Base-by-base conservation (phyloP, 495 filamentous ascomycete genomes). In the Aspergillus sclerotioniger region DNA sequence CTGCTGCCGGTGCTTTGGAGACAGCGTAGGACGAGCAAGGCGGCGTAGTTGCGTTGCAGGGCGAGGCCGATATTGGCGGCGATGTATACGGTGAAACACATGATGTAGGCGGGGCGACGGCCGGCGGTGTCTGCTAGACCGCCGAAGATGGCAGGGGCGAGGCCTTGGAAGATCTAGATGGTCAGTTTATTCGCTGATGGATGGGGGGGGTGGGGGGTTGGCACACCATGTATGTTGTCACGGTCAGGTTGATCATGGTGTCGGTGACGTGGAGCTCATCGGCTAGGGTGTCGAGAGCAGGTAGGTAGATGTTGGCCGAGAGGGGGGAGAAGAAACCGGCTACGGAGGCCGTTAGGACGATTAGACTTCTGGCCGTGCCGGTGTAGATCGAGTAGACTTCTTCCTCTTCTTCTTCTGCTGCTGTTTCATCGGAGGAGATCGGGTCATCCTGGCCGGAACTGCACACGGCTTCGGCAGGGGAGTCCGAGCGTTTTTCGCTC, bases 121-220 rank as follows among this genome's bases (percentile, higher is more conserved):
- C 76, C 76, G 8, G 71, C 65, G 9, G 47, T 62, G 47, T 80
- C 76, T 1, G 76, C 66, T 39, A 79, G 71, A 7, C 62, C 65
- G 15, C 67, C 75, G 16, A 76, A 68, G 20, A 80, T 41, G 56
- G 67, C 69, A 5, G 79, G 79, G 9, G 79, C 72, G 3, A 82
- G 45, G 9, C 77, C 79, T 61, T 81, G 76, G 35, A 76, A 62
- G 29, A 78, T 75, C 72, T 76, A 55, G 2, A 3, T 5, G 45
- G 60, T 50, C 58, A 74, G 33, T 9, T 9, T 3, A 8, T 35
- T 35, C 6, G 31, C 6, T 6, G 31, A 10, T 33, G 31, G 33
- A 35, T 9, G 33, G 33, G 8, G 33, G 2, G 1, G 33, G 33
- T 6, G 6, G 31, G 31, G 10, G 31, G 31, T 6, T 33, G 33